Conservation (phyloP, 140 eudicot genomes). For the Cichorium intybus region DNA sequence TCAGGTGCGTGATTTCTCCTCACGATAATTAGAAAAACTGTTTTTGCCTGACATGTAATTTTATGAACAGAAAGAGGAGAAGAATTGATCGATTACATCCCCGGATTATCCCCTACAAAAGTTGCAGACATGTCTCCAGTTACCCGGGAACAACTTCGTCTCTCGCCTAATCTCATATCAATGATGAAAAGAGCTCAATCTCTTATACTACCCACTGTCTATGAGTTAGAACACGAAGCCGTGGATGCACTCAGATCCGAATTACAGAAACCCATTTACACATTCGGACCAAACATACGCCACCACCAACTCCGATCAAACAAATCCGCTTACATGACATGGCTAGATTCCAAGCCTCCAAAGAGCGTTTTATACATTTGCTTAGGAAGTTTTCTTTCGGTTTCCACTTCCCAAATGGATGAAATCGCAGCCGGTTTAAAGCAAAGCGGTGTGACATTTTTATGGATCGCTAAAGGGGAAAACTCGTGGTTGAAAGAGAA, state of each 20-base stretch:
- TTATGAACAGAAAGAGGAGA: conserved; percentile 24
- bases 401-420: conserved; percentile 30
- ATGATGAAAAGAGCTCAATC: conserved; percentile 29
- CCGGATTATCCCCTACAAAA: conserved; percentile 38
- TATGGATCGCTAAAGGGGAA: conserved; percentile 51
- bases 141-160: conserved; percentile 10
- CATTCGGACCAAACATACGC: conserved; percentile 41
- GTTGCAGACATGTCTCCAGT: conserved; percentile 44
- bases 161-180: conserved; percentile 6
- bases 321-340: conserved; percentile 15
- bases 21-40: neutral
- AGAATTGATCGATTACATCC: conserved; percentile 41
- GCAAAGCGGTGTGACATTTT: conserved; percentile 41
- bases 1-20: conserved; percentile 15
- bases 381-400: conserved; percentile 31
- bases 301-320: neutral
- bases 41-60: neutral
- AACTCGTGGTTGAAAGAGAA: neutral
- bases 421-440: conserved; percentile 31
- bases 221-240: conserved; percentile 42
- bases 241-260: conserved; percentile 25
- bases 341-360: conserved; percentile 40
- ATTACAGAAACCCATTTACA: conserved; percentile 17
- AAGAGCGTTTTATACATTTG: conserved; percentile 33
- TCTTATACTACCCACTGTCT: conserved; percentile 36